These are phyloP conservation scores for Emergomyces orientalis DNA, from an alignment of 2,329 filamentous ascomycete genomes.

Conservation along the genomic window DNA sequence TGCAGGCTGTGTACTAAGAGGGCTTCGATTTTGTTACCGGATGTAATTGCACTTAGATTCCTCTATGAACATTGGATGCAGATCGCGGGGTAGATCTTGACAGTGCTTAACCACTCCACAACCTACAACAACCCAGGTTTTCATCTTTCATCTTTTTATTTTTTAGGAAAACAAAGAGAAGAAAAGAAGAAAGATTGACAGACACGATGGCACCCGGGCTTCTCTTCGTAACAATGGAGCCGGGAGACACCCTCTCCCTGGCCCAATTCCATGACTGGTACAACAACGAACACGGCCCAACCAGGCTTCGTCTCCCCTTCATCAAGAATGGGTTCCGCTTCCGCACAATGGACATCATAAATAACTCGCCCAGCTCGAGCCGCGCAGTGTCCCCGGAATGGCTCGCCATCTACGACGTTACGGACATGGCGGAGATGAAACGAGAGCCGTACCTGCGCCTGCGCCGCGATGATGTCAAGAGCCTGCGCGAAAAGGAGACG, in stretches of 20 bases:
- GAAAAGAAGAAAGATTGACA: background rate
- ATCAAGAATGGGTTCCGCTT: conserved; percentile 73
- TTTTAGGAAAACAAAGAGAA: background rate
- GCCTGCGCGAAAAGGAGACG: conserved; percentile 50
- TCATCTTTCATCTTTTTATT: background rate
- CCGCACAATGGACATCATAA: conserved; percentile 51
- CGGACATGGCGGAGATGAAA: conserved; percentile 60
- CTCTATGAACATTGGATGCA: background rate
- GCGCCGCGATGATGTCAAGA: conserved; percentile 42
- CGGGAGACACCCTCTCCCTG: conserved; percentile 53
- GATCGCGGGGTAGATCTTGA: background rate
- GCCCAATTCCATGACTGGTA: conserved; percentile 85
- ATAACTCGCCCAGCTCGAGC: conserved; percentile 20
- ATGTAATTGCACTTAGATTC: background rate
- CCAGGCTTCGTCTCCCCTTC: conserved; percentile 64
- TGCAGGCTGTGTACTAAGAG: background rate
- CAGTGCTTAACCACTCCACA: background rate
- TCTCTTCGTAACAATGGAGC: conserved; percentile 81
- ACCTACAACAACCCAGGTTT: background rate
- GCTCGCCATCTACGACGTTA: conserved; percentile 74
- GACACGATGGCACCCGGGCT: conserved; percentile 48
- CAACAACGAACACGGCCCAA: conserved; percentile 84
- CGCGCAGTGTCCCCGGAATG: conserved; percentile 52
- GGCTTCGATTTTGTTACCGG: background rate
- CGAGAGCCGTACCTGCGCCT: conserved; percentile 57